These are phyloP conservation scores for Kuraishia cidri DNA, from an alignment of 805 yeast genomes.

Conservation along the genomic window DNA sequence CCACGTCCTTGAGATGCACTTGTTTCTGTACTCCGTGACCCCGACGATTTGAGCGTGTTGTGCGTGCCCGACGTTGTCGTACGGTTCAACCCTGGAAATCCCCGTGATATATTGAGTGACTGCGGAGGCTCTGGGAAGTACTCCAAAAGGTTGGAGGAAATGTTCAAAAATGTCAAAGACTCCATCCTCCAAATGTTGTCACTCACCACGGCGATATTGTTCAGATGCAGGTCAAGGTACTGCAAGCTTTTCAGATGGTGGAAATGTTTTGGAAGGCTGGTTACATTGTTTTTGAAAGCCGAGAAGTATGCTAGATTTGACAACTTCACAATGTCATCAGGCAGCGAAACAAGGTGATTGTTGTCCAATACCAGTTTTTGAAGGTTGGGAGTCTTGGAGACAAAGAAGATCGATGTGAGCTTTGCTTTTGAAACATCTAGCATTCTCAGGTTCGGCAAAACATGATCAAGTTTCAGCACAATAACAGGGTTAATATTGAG, in stretches of 20 bases:
- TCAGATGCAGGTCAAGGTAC: slow-evolving; percentile 72
- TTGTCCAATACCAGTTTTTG: slow-evolving; percentile 72
- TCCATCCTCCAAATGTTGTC: slow-evolving; percentile 56
- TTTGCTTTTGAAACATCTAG: slow-evolving; percentile 79
- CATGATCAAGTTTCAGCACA: slow-evolving; percentile 41
- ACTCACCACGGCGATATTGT: slow-evolving; percentile 66
- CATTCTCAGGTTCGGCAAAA: slow-evolving; percentile 53
- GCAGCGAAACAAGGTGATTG: slow-evolving; percentile 73
- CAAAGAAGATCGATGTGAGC: slow-evolving; percentile 59
- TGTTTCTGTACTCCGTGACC: no score
- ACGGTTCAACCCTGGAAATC: no score
- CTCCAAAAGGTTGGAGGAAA: slow-evolving; percentile 64
- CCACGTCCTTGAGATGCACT: no score
- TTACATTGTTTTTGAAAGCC: slow-evolving; percentile 65
- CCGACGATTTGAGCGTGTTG: no score
- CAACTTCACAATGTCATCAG: slow-evolving; percentile 56
- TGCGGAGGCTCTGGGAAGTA: slow-evolving; percentile 56
- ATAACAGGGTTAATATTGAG: slow-evolving; percentile 84
- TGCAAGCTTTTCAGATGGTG: slow-evolving; percentile 51
- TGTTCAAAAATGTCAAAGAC: slow-evolving; percentile 50
- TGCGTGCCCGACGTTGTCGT: no score
- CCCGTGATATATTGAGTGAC: not conserved
- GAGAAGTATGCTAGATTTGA: slow-evolving; percentile 58
- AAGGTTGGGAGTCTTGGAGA: slow-evolving; percentile 51
- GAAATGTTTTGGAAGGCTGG: slow-evolving; percentile 57